A percentile compares a stretch with the other conserved stretches of the same genome.
phyloP scores from a whole-genome alignment of 805 yeast genomes.

The Saccharomycopsis sp. region DNA sequence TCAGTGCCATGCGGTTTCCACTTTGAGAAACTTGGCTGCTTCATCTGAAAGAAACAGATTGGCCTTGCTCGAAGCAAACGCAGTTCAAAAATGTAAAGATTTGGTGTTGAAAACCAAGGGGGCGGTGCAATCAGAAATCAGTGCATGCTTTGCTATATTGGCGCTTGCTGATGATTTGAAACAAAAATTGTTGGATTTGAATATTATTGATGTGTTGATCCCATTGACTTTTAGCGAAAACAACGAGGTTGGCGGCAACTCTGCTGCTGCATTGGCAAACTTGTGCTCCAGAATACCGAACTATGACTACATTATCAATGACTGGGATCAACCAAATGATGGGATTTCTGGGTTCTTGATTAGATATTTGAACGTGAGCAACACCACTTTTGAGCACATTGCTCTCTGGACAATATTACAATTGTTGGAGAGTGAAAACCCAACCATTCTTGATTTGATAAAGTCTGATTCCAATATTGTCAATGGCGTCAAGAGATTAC shows the following conservation, averaged over 20 bases:
- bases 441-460: constrained; percentile 45
- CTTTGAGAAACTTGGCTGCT: constrained; percentile 92
- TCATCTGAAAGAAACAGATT: constrained; percentile 86
- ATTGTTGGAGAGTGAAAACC: constrained; percentile 77
- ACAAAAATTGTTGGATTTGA: constrained; percentile 70
- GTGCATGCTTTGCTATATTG: constrained; percentile 94
- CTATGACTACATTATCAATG: constrained; percentile 65
- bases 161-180: constrained; percentile 95
- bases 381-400: constrained; percentile 94
- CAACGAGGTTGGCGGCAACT: constrained; percentile 95
- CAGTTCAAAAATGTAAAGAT: constrained; percentile 86
- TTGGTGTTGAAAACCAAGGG: constrained; percentile 81
- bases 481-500: constrained; percentile 42
- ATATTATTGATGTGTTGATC: constrained; percentile 77
- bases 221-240: constrained; percentile 84
- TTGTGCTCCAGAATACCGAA: constrained; percentile 84
- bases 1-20: constrained; percentile 96
- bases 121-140: constrained; percentile 88
- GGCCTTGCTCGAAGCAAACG: constrained; percentile 89
- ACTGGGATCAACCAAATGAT: constrained; percentile 73
- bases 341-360: constrained; percentile 81
- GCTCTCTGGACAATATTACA: constrained; percentile 96
- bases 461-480: constrained; percentile 47
- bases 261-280: constrained; percentile 97
- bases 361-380: constrained; percentile 71